These are phyloP conservation scores for Davidsoniella australis DNA, from an alignment of 2,329 filamentous ascomycete species.

Conservation along the genomic window DNA sequence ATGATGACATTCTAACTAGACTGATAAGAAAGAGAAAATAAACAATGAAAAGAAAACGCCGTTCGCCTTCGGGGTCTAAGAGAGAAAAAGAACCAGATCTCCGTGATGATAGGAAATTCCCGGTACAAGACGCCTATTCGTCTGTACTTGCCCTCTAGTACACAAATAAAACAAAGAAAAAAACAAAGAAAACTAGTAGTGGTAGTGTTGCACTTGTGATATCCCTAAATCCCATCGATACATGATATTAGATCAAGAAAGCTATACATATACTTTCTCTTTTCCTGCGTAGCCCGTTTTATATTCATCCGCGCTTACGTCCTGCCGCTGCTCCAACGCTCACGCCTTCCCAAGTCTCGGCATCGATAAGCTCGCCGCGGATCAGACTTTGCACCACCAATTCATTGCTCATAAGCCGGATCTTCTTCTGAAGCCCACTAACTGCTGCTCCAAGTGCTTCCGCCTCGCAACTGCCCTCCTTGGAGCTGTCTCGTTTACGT, in stretches of 20 bases:
- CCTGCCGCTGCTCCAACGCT: background rate
- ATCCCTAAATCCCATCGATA: too few species aligned
- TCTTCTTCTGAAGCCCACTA: conserved; percentile 25
- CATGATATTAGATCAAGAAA: too few species aligned
- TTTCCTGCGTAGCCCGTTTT: too few species aligned
- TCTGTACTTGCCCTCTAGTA: background rate
- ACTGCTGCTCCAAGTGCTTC: background rate
- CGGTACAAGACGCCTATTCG: background rate
- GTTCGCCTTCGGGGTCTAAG: too few species aligned
- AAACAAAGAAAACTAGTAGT: too few species aligned
- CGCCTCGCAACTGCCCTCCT: background rate
- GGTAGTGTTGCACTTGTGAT: too few species aligned
- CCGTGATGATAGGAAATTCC: too few species aligned
- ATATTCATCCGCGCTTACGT: background rate
- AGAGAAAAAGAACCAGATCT: too few species aligned
- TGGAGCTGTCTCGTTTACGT: too few species aligned
- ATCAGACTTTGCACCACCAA: conserved; percentile 87
- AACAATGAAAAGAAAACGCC: too few species aligned
- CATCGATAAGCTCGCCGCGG: conserved; percentile 58
- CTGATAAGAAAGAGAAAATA: too few species aligned
- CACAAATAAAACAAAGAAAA: background rate
- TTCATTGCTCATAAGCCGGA: conserved; percentile 64
- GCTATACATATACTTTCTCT: background rate
- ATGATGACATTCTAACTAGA: too few species aligned
- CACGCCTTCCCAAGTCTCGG: conserved; percentile 24